Evolutionary conservation across 371 early-diverging fungal species (phyloP).

Genomic region (Mucor circinelloides): DNA sequence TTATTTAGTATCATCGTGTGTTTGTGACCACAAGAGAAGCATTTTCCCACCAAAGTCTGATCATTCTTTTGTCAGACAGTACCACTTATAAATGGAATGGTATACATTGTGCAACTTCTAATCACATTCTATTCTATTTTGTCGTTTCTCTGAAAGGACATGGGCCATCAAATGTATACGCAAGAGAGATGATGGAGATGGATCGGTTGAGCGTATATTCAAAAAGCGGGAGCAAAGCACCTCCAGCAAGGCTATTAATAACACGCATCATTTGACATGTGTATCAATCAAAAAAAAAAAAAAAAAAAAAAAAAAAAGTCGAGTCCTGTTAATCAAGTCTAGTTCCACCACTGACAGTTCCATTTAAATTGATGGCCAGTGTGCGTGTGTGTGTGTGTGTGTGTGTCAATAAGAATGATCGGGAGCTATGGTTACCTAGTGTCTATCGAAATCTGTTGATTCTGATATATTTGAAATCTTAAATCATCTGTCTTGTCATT

Average conservation of each 20-base stretch:
- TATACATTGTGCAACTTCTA: background rate
- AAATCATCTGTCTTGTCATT: background rate
- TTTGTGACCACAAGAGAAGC: conserved; percentile 9
- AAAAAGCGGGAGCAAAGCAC: background rate
- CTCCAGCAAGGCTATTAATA: background rate
- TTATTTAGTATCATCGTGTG: background rate
- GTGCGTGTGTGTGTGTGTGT: background rate
- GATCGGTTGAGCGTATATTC: background rate
- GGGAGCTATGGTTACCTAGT: background rate
- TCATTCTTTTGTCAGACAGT: conserved; percentile 1
- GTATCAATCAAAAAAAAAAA: background rate
- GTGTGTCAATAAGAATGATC: background rate
- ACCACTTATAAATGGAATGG: background rate
- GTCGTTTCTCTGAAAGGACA: background rate
- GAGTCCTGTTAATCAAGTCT: background rate
- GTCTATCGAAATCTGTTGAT: background rate
- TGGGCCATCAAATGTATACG: background rate
- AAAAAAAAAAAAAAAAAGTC: background rate
- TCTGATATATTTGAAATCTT: background rate
- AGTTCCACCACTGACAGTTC: background rate
- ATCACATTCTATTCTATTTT: background rate
- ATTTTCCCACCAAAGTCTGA: conserved; percentile 12
- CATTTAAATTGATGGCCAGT: background rate
- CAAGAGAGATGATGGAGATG: background rate
- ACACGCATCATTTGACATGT: background rate